These are phyloP conservation scores for Aquilaria sinensis DNA, from an alignment of 345 rosid genomes.

Conservation along the genomic window DNA sequence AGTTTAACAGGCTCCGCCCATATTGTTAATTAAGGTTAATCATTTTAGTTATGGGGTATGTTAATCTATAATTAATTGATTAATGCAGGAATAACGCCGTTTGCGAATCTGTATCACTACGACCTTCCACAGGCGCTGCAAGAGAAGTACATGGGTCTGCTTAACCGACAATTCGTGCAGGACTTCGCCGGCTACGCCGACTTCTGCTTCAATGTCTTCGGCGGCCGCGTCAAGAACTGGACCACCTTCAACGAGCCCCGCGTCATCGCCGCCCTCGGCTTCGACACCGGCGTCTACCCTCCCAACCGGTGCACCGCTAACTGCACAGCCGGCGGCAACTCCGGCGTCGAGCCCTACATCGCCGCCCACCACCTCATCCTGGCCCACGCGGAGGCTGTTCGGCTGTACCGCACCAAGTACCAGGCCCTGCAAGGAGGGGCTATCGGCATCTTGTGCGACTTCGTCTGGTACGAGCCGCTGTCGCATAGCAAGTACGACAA, in stretches of 20 bases:
- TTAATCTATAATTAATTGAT: neutral
- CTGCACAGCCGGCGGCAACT: conserved; percentile 56
- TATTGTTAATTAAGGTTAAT: too few species aligned
- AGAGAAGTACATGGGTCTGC: conserved; percentile 62
- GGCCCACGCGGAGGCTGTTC: conserved; percentile 70
- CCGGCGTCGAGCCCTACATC: conserved; percentile 79
- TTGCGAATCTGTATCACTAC: conserved; percentile 79
- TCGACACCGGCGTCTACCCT: conserved; percentile 65
- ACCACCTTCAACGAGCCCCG: conserved; percentile 88
- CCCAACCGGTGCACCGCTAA: conserved; percentile 86
- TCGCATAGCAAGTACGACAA: conserved; percentile 53
- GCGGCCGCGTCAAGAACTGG: conserved; percentile 87
- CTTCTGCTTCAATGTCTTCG: conserved; percentile 69
- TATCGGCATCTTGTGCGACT: conserved; percentile 73
- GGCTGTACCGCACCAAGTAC: conserved; percentile 67
- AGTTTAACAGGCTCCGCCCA: too few species aligned
- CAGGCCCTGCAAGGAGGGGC: conserved; percentile 68
- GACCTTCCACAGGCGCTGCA: conserved; percentile 83
- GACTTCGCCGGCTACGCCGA: conserved; percentile 86
- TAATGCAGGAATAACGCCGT: conserved; percentile 65
- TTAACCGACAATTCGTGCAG: conserved; percentile 66
- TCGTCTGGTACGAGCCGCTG: conserved; percentile 95
- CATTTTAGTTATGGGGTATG: too few species aligned
- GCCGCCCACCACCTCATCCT: conserved; percentile 73
- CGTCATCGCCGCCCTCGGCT: conserved; percentile 77